A percentile compares a stretch with the other conserved stretches of the same genome.
Conservation (phyloP, 331 rosid genomes). For the Pyracantha coccinea region DNA sequence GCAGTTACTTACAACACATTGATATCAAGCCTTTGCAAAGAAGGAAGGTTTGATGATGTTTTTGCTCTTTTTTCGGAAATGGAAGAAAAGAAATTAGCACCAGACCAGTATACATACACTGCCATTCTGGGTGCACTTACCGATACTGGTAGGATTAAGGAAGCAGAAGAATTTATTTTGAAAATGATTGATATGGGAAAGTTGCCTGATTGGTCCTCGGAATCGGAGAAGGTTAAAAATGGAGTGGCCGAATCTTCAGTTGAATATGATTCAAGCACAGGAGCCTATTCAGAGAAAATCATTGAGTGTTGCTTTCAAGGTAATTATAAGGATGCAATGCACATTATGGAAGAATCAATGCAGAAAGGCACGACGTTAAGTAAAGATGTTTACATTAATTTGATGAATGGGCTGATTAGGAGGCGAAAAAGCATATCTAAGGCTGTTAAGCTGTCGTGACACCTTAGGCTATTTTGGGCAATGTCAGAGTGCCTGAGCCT, state of each 20-base stretch:
- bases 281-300: conserved; percentile 49
- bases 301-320: conserved; percentile 51
- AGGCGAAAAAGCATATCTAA: conserved; percentile 59
- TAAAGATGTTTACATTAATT: conserved; percentile 43
- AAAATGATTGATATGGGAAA: conserved; percentile 47
- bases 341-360: conserved; percentile 46
- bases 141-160: conserved; percentile 47
- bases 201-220: conserved; percentile 10
- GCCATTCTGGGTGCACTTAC: conserved; percentile 47
- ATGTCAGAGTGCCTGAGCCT: background rate
- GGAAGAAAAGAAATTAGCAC: conserved; percentile 50
- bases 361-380: conserved; percentile 43
- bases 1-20: conserved; percentile 75
- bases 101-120: conserved; percentile 57
- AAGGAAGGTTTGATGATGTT: conserved; percentile 55
- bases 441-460: conserved; percentile 14
- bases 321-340: conserved; percentile 76
- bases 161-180: conserved; percentile 45
- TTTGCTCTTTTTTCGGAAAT: conserved; percentile 55
- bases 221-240: conserved; percentile 20
- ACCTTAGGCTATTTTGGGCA: background rate
- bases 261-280: conserved; percentile 36
- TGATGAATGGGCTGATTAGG: conserved; percentile 75
- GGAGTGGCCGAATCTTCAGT: conserved; percentile 21
- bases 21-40: conserved; percentile 72